Base-by-base conservation (phyloP, 345 rosid genomes). In the Streptanthus diversifolius region DNA sequence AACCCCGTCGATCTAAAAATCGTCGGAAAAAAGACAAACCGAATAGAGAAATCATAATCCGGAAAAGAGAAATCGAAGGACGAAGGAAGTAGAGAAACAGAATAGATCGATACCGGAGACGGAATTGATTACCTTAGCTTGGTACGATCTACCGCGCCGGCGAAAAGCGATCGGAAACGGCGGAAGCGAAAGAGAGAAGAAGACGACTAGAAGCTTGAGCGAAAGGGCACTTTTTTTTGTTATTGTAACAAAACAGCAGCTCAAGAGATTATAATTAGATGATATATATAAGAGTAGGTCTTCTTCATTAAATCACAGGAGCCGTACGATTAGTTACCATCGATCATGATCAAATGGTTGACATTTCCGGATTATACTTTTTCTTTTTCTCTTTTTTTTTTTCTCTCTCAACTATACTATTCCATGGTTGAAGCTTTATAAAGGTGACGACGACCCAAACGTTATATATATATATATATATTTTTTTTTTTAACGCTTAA, bases 131-230 rank as follows among this genome's bases (percentile, higher is more conserved):
- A 74, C 68, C 63, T 62, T 45, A 68, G 43, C 3, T 43, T 45
- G 8, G 19, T 15, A 61, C n/a, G 74, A 76, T 69, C 70, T 53
- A 63, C 59, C 9, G 51, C 75, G 59, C 59, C 70, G 75, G 75
- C 41, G 79, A 47, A 53, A 62, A 19, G 5, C 29, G 71, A 60
- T 18, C 66, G 40, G 79, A 68, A 63, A 68, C 63, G 71, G 70
- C 70, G 79, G 65, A 62, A 53, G 52, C 24, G 49, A 49, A 24
- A 44, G 40, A 71, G 67, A 73, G 72, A 66, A 65, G 48, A 56
- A 52, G 61, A 67, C 73, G 80, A 27, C 80, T 70, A 71, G 56
- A 76, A 63, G 70, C 71, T 12, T 35, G 65, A 69, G 59, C 75
- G 71, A 76, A 76, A 76, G 79, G 79, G 59, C 66, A 68, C 39